phyloP scores from a whole-genome alignment of 805 yeast species.

The Candida takata region DNA sequence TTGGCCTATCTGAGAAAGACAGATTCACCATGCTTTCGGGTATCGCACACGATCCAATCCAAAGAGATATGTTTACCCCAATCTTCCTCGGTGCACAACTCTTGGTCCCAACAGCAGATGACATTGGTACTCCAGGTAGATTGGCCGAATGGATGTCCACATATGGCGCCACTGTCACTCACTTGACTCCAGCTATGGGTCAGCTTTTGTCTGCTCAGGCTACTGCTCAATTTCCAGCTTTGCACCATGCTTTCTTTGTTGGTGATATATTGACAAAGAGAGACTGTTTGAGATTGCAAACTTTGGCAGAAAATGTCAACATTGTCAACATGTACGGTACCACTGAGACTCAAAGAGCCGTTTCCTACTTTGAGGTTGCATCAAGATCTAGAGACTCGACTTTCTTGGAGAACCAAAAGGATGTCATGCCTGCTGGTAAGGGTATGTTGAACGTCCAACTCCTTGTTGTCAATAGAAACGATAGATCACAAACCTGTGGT shows the following conservation, averaged over 20 bases:
- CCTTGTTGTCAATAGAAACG: conserved; percentile 86
- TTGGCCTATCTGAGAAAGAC: conserved; percentile 71
- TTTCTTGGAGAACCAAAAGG: conserved; percentile 80
- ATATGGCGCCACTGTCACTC: conserved; percentile 91
- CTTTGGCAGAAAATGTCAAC: conserved; percentile 79
- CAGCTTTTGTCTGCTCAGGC: conserved; percentile 96
- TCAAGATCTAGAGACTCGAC: conserved; percentile 61
- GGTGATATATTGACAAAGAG: conserved; percentile 97
- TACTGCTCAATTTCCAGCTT: conserved; percentile 68
- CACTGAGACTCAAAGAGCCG: conserved; percentile 98
- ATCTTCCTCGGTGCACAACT: conserved; percentile 90
- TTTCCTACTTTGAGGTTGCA: conserved; percentile 85
- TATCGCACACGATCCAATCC: conserved; percentile 98
- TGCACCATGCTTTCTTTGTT: conserved; percentile 96
- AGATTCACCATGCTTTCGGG: conserved; percentile 97
- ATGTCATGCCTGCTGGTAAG: conserved; percentile 96
- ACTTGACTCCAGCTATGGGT: conserved; percentile 99
- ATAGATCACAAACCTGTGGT: conserved; percentile 87
- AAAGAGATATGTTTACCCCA: conserved; percentile 98
- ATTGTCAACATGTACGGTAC: conserved; percentile 99
- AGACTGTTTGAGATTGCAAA: conserved; percentile 89
- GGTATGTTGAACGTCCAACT: conserved; percentile 96
- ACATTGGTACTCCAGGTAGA: conserved; percentile 97
- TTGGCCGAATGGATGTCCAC: conserved; percentile 96
- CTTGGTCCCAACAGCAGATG: conserved; percentile 92